Percentiles rank a stretch among this genome's conserved stretches.
phyloP scores from a whole-genome alignment of 1,284 basidiomycete species.

The Xerocomus minutiporus region DNA sequence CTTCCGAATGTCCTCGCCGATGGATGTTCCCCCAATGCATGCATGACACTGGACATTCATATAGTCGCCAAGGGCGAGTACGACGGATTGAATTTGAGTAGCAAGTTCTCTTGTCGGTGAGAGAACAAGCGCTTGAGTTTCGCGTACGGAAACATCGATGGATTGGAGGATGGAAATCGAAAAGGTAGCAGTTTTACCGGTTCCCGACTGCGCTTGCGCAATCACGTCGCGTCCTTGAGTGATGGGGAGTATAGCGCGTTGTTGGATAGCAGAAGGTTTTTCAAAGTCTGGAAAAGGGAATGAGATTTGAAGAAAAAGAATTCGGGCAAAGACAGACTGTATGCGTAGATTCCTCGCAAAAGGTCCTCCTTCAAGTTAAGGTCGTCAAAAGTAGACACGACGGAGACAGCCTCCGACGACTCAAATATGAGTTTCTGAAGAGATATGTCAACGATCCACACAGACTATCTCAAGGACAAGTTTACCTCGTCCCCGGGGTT shows the following conservation, averaged over 20 bases:
- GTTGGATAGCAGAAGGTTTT: conserved; percentile 98
- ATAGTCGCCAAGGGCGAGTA: conserved; percentile 96
- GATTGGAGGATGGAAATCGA: conserved; percentile 92
- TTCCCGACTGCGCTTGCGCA: conserved; percentile 98
- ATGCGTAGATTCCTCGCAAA: conserved; percentile 96
- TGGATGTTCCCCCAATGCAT: conserved; percentile 96
- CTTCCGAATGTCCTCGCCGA: conserved; percentile 98
- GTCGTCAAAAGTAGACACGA: conserved; percentile 86
- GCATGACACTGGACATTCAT: conserved; percentile 99
- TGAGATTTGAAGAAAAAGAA: conserved; percentile 2
- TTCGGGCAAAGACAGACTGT: conserved; percentile 62
- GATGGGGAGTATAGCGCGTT: conserved; percentile 95
- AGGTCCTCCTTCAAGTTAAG: conserved; percentile 94
- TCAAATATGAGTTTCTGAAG: conserved; percentile 91
- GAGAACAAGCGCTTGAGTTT: conserved; percentile 95
- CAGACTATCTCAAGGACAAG: neutral
- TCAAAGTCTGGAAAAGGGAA: conserved; percentile 76
- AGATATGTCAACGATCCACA: conserved; percentile 4
- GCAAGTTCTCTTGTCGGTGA: conserved; percentile 94
- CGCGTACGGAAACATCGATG: conserved; percentile 92
- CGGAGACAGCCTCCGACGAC: conserved; percentile 92
- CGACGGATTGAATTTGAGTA: conserved; percentile 97
- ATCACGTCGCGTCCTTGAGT: conserved; percentile 95
- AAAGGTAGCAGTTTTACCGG: conserved; percentile 99
- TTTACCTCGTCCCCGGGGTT: conserved; percentile 71